Conservation (phyloP, 352 stramenopile species). For the Phytopythium oedochilum region DNA sequence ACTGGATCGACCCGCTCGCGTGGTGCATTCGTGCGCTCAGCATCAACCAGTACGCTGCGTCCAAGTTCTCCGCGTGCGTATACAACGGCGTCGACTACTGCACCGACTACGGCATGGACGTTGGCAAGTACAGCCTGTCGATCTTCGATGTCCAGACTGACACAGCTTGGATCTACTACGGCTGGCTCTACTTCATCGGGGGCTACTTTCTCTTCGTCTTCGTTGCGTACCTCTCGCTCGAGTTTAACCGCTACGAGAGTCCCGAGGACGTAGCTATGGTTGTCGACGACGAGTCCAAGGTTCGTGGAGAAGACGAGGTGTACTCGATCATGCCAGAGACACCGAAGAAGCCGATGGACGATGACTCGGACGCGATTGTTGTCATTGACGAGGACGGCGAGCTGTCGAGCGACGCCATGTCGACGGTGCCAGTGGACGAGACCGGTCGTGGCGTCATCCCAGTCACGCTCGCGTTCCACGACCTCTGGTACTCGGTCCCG, state of each 20-base stretch:
- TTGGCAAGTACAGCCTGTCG: constrained; percentile 39
- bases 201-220: constrained; percentile 31
- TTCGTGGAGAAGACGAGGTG: constrained; percentile 5
- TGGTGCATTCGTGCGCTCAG: constrained; percentile 55
- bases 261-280: constrained; percentile 16
- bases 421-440: constrained; percentile 10
- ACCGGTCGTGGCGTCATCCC: constrained; percentile 19
- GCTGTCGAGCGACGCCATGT: constrained; percentile 7
- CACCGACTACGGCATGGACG: constrained; percentile 13
- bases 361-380: constrained; percentile 7
- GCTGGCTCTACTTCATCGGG: constrained; percentile 39
- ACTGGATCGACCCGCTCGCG: constrained; percentile 66
- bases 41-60: constrained; percentile 50
- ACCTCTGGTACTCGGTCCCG: constrained; percentile 39
- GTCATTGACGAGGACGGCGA: constrained; percentile 13
- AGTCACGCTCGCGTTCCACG: constrained; percentile 28
- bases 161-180: constrained; percentile 46
- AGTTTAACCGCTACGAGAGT: constrained; percentile 17
- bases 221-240: constrained; percentile 21
- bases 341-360: constrained; percentile 6
- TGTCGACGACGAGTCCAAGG: constrained; percentile 6
- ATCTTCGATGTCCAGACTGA: constrained; percentile 42
- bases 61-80: constrained; percentile 36
- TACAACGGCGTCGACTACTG: constrained; percentile 56
- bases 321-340: constrained; percentile 18